phyloP scores from a whole-genome alignment of 768 basidiomycete species.

The Phanerochaete sordida region DNA sequence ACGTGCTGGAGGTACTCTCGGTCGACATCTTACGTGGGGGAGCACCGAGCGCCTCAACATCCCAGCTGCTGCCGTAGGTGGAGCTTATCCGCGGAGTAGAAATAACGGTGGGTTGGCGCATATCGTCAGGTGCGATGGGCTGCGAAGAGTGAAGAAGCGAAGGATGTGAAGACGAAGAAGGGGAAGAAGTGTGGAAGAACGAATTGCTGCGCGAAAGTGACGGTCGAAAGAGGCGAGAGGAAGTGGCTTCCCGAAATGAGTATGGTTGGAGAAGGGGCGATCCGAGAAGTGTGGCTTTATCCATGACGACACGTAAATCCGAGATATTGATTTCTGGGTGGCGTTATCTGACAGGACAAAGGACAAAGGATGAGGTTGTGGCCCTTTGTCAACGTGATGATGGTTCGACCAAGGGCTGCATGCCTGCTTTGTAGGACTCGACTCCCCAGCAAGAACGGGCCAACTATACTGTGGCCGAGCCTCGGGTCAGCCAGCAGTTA shows the following conservation, averaged over 20 bases:
- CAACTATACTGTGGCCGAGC: no score
- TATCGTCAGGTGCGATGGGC: no score
- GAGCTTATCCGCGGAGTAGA: not conserved
- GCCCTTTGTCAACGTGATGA: not conserved
- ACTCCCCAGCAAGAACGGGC: not conserved
- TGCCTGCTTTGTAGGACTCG: not conserved
- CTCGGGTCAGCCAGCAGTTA: not conserved
- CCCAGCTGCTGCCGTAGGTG: not conserved
- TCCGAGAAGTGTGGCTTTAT: not conserved
- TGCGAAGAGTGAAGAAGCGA: no score
- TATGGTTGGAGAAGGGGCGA: not conserved
- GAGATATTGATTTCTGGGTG: not conserved
- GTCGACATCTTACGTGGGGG: not conserved
- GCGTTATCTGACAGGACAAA: not conserved
- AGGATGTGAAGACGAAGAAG: not conserved
- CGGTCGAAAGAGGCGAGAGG: not conserved
- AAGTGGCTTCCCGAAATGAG: not conserved
- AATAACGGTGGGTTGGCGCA: not conserved
- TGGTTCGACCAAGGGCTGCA: not conserved
- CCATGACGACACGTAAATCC: not conserved
- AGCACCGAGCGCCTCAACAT: not conserved
- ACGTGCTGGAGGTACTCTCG: not conserved
- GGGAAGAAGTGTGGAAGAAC: not conserved
- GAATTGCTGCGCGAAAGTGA: not conserved
- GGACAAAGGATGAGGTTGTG: not conserved